Percentiles rank a stretch among this genome's conserved stretches.
These are phyloP conservation scores for Vigna reflexopilosa DNA, from an alignment of 306 rosid genomes.

Conservation along the genomic window DNA sequence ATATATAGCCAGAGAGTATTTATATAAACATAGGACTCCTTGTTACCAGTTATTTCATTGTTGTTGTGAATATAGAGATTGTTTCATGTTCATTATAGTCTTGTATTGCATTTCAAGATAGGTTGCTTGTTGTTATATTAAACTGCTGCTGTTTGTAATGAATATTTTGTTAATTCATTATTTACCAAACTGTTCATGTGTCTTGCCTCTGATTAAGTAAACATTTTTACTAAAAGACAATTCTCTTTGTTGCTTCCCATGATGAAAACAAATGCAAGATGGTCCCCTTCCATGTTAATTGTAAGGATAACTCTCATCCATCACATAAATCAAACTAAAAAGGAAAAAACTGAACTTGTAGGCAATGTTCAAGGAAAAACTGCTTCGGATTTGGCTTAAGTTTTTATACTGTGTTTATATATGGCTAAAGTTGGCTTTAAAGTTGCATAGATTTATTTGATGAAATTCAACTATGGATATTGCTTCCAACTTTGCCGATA, in stretches of 20 bases:
- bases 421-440: not conserved
- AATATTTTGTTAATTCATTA: slow-evolving; percentile 38
- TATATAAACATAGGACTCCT: slow-evolving; percentile 43
- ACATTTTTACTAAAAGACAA: not conserved
- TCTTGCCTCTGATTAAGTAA: not conserved
- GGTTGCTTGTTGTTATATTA: slow-evolving; percentile 35
- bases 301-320: not conserved
- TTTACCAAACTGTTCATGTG: slow-evolving; percentile 16
- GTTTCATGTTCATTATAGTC: slow-evolving; percentile 42
- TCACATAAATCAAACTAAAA: no score
- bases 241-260: not conserved
- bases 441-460: no score
- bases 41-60: slow-evolving; percentile 42
- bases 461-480: no score
- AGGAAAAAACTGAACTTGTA: not conserved
- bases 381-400: no score
- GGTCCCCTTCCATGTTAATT: not conserved
- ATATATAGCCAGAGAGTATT: slow-evolving; percentile 14
- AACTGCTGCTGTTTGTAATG: slow-evolving; percentile 32
- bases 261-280: not conserved
- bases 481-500: no score
- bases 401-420: not conserved
- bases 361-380: not conserved
- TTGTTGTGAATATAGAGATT: slow-evolving; percentile 59
- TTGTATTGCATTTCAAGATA: slow-evolving; percentile 35